Evolutionary conservation across 768 basidiomycete genomes (phyloP).

Genomic region (Chlorophyllum brunneum): DNA sequence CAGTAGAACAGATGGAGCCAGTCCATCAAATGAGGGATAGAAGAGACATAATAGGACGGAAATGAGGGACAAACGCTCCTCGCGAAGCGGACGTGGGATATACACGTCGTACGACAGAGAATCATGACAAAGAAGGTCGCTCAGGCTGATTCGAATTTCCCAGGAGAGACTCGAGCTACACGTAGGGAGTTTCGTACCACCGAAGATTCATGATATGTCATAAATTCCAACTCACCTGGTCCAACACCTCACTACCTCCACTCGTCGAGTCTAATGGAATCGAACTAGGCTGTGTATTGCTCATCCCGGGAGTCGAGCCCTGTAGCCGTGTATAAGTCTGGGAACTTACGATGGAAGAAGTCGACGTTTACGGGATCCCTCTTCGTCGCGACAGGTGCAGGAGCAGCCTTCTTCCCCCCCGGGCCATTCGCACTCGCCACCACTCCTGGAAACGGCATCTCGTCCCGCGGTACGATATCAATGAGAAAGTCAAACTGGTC

Average conservation of each 20-base stretch:
- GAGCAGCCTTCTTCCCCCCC: conserved; percentile 9
- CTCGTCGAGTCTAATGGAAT: not conserved
- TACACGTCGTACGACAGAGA: no score
- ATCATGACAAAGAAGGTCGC: conserved; percentile 4
- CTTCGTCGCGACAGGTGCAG: conserved; percentile 6
- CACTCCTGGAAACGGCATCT: conserved; percentile 36
- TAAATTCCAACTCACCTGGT: conserved; percentile 8
- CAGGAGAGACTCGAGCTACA: conserved; percentile 4
- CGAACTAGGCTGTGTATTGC: conserved; percentile 1
- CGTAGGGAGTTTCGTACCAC: not conserved
- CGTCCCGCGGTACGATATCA: conserved; percentile 91
- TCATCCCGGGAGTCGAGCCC: conserved; percentile 1
- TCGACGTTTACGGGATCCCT: conserved; percentile 4
- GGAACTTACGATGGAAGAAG: not conserved
- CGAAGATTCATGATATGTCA: not conserved
- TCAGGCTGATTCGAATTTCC: conserved; percentile 8
- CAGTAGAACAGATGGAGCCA: not conserved
- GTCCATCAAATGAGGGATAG: not conserved
- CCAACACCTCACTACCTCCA: conserved; percentile 4
- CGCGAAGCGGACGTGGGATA: not conserved
- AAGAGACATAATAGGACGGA: not conserved
- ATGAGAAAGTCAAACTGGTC: conserved; percentile 98
- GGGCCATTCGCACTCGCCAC: conserved; percentile 9
- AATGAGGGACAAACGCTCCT: not conserved
- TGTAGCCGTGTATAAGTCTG: not conserved